These are phyloP conservation scores for Amaranthus hypochondriacus DNA, from an alignment of 148 eudicot species.

Conservation along the genomic window DNA sequence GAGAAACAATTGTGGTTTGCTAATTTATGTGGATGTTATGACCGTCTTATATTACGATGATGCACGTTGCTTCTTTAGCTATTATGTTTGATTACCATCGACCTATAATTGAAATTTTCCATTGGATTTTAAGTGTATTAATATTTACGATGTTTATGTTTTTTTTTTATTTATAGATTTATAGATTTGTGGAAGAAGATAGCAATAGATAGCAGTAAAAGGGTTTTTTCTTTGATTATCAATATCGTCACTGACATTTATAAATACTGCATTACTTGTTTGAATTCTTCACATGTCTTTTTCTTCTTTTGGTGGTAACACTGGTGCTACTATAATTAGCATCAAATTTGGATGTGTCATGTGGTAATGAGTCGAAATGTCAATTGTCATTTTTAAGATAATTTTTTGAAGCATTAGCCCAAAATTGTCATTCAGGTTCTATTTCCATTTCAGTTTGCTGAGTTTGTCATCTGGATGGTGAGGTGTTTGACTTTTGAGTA, in stretches of 20 bases:
- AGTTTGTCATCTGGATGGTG: too few species aligned
- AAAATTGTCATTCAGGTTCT: too few species aligned
- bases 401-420: too few species aligned
- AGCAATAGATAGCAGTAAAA: conserved; percentile 14
- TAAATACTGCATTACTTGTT: background rate
- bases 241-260: background rate
- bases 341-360: too few species aligned
- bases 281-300: too few species aligned
- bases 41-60: background rate
- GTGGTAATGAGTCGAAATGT: too few species aligned
- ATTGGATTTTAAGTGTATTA: background rate
- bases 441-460: too few species aligned
- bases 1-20: background rate
- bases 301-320: too few species aligned
- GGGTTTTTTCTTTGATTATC: conserved; percentile 16
- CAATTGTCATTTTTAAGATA: too few species aligned
- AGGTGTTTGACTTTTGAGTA: too few species aligned
- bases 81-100: background rate
- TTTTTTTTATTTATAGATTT: conserved; percentile 3
- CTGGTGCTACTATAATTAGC: too few species aligned
- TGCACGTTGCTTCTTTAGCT: background rate
- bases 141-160: conserved; percentile 5
- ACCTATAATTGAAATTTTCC: background rate
- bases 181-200: conserved; percentile 35
- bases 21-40: background rate